Base-by-base conservation (phyloP, 2,329 filamentous ascomycete genomes). In the Colletotrichum brevisporum region DNA sequence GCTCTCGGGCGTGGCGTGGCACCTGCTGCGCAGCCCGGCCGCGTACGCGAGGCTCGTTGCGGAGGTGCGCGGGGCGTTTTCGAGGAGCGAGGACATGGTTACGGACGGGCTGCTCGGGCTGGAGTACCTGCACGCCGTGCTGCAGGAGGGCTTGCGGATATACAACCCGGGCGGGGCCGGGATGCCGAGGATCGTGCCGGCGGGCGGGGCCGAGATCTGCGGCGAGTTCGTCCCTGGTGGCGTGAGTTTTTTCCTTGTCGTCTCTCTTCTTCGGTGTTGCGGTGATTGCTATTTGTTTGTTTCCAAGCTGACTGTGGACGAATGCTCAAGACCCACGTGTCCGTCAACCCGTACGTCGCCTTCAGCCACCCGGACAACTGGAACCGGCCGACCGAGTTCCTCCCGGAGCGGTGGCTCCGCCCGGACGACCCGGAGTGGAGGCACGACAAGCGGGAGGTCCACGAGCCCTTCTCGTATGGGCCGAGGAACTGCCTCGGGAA, bases 401-500 rank as follows among this genome's bases (percentile, higher is more conserved):
- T 77, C 2, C 86, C 86, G 0, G 84, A 88, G 72, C 79, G 86
- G 0, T 88, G 83, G 63, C 53, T 69, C 5, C 55, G 60, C 36
- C n/a, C 51, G 5, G 26, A 59, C 16, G 72, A 75, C n/a, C 57
- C 64, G 5, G 48, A 60, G 26, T 56, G 56, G 59, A 45, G 24
- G 59, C 45, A 71, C n/a, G 85, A 88, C 67, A 80, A 78, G 47
- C 75, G 78, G 47, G 81, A 83, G 0, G 80, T 79, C 2, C 77
- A 84, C 62, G 82, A 86, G 74, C 83, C 85, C 2, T 87, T 88
- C 68, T 80, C 81, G 10, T 59, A 83, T 2, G 85, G 85, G 0
- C 81, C 85, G 9, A 76, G 85, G 2, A 85, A 85, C 52, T 88
- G 85, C 66, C 77, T 88, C 27, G 85, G 85, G 1, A 78, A 78